phyloP scores from a whole-genome alignment of 1,139 yeast genomes.

The Arxiozyma telluris region DNA sequence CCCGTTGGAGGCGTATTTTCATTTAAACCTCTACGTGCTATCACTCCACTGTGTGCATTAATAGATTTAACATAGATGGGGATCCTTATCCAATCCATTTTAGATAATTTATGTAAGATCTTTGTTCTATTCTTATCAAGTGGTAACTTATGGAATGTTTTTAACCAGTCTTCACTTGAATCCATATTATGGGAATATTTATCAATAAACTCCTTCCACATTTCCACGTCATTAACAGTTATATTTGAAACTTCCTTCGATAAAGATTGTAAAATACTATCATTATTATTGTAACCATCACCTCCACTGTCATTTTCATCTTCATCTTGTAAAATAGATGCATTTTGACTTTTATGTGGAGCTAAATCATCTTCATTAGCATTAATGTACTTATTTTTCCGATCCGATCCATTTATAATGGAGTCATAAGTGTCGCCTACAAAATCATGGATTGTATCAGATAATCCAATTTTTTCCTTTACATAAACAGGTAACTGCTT shows the following conservation, averaged over 20 bases:
- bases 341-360: background rate
- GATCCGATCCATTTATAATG: conserved; percentile 10
- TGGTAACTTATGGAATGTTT: conserved; percentile 28
- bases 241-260: background rate
- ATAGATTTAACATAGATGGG: conserved; percentile 57
- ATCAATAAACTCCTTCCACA: conserved; percentile 22
- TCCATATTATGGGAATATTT: conserved; percentile 18
- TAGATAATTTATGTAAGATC: conserved; percentile 45
- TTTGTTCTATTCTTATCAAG: conserved; percentile 36
- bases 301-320: conserved; percentile 2
- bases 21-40: conserved; percentile 53
- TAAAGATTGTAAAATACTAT: background rate
- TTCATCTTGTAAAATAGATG: background rate
- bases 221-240: background rate
- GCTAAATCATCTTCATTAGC: conserved; percentile 5
- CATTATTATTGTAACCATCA: background rate
- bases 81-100: conserved; percentile 54
- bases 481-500: conserved; percentile 19
- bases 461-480: conserved; percentile 15
- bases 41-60: conserved; percentile 67
- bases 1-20: conserved; percentile 23
- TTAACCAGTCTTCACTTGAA: conserved; percentile 7
- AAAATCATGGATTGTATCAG: conserved; percentile 18
- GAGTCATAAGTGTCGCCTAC: conserved; percentile 20
- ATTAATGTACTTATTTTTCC: conserved; percentile 9